phyloP scores from a whole-genome alignment of 257 asterid species.

The Ballota nigra region DNA sequence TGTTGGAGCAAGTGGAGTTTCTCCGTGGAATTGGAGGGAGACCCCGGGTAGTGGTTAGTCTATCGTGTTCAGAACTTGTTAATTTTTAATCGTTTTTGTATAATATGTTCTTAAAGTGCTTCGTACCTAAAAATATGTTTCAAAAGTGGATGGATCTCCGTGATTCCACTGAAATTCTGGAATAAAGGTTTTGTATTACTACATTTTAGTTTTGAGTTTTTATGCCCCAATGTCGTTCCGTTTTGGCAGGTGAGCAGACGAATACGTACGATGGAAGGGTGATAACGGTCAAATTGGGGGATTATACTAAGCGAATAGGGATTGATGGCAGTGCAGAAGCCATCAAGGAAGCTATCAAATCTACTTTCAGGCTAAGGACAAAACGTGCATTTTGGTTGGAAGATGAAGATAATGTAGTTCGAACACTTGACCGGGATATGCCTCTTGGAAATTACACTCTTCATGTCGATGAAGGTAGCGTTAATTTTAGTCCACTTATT shows the following conservation, averaged over 20 bases:
- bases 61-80: constrained; percentile 1
- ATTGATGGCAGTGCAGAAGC: constrained; percentile 76
- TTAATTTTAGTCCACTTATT: constrained; percentile 4
- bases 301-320: constrained; percentile 67
- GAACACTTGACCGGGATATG: constrained; percentile 86
- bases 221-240: neutral
- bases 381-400: constrained; percentile 95
- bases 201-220: neutral
- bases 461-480: constrained; percentile 87
- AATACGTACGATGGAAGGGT: constrained; percentile 71
- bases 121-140: neutral
- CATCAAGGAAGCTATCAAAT: constrained; percentile 77
- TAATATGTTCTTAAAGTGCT: neutral
- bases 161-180: neutral
- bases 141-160: neutral
- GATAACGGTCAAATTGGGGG: constrained; percentile 73
- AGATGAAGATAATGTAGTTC: constrained; percentile 74
- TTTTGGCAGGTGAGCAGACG: constrained; percentile 60
- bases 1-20: constrained; percentile 72
- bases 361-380: constrained; percentile 76
- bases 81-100: neutral
- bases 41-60: constrained; percentile 75
- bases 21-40: constrained; percentile 98
- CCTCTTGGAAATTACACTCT: constrained; percentile 85
- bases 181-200: neutral